Base-by-base conservation (phyloP, 169 alveolate genomes). In the Cryptosporidium viatorum region DNA sequence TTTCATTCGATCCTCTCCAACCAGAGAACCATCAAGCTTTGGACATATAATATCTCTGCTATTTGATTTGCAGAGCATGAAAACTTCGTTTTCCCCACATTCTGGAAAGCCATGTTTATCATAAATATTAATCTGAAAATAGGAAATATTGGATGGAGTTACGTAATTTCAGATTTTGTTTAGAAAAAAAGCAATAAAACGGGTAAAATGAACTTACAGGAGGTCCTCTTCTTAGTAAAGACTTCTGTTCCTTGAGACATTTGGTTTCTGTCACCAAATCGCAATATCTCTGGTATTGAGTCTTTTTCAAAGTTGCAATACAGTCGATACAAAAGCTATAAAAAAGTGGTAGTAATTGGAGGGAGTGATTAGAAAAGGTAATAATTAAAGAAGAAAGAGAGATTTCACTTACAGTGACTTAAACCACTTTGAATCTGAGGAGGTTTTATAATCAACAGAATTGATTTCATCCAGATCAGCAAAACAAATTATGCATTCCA, bases 81-180 rank as follows among this genome's bases (percentile, higher is more conserved):
- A 65, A 16, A 94, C 91, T 71, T 94, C 96, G 8, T 86, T 70
- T 31, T 89, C 93, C 26, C 84, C 94, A 50, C 95, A 86, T 67
- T 85, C 92, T 8, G 96, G 96, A 59, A 93, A 94, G 23, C 95
- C 96, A 51, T 93, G 91, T 52, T 75, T 80, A 67, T 94, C 96
- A 50, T 91, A 73, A 35, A 94, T 58, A 74, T 93, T 93, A 58
- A 94, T 91, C 89, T 80, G 48, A 43, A 45, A 37, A 3, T 51
- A 3, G 33, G 29, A 7, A 51, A 51, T n/a, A n/a, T n/a, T n/a
- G 21, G 3, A 26, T 31, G 29, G 14, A 71, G 4, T 26, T 2
- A 26, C 0, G 18, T 33, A 0, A 33, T 71, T 73, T 0, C 7
- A 14, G 37, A 14, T 1, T 55, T 10, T 26, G 10, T 12, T 31